Evolutionary conservation across 306 rosid genomes (phyloP), one percentile per base, ranked within the genome.

Genomic region (Quercus gilva): DNA sequence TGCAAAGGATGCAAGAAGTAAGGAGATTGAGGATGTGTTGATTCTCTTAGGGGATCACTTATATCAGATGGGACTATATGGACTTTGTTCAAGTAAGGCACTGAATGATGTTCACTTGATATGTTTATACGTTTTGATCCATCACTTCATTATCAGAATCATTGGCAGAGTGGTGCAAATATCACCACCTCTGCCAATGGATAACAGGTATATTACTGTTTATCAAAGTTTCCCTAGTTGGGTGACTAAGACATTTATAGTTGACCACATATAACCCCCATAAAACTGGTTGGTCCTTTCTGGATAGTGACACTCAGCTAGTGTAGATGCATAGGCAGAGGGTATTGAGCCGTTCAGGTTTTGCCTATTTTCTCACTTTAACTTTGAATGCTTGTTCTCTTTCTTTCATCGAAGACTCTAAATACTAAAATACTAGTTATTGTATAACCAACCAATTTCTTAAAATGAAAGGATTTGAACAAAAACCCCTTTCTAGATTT

Each of bases 41-140:
- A 85, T 92, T 83, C 96, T 95, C 65, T 92, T 94, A 0, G 92
- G 99, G 81, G 98, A 95, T 83, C 98, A 95, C 79, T 89, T 95
- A 28, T 95, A 92, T 79, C 79, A 94, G 63, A 92, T 95, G 98
- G 70, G 97, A 95, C 84, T 92, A 94, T 63, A 91, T 89, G 97
- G 97, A 94, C 84, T 95, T 87, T 74, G 94, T 95, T 77, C 89
- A 91, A 84, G 96, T 95, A 86, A 83, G 87, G 52, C 79, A 64
- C 35, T 20, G 55, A 51, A 60, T n/a, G 25, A 17, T 41, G 19
- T 71, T 69, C 57, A 68, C 67, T 64, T 23, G 60, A 75, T 64
- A 60, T 43, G 72, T 55, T 80, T 41, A 75, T 55, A 55, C 53
- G 26, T 73, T 43, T 69, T 76, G 78, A 55, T 71, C 78, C 76